Evolutionary conservation across 225 moss, liverwort and hornwort genomes (phyloP), one percentile per base, ranked within the genome.

Genomic region (Marchantia polymorpha): DNA sequence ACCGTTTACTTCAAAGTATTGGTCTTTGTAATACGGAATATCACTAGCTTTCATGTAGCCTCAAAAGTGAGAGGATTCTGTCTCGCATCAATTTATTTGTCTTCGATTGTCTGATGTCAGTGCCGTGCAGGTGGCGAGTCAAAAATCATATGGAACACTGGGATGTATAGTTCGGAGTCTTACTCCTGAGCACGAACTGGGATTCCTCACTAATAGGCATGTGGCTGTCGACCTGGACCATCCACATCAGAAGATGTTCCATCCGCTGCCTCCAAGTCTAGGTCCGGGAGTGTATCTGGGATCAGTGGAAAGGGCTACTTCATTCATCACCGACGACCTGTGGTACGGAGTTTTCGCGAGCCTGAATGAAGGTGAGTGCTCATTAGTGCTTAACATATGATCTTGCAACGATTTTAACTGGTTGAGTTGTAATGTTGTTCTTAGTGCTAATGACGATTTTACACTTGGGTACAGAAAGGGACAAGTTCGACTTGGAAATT

Each of bases 191-290:
- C 39, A 39, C 5, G 69, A 69, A 30, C 61, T 85, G 59, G 84
- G 84, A 26, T 85, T 85, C 65, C 68, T 85, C 49, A 85, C 84
- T 2, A 81, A 85, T 59, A 78, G 84, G 22, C 84, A 85, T 74
- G 84, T 85, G 7, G 84, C 84, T 54, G 84, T 85, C 47, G 84
- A 85, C 74, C 78, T 82, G 2, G 84, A 85, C 11, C 82, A 82
- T 53, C 73, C 84, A 0, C 46, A 78, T 51, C 81, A 85, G 56
- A 82, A 85, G 81, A 85, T 78, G 81, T 85, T 85, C 55, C 84
- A 85, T 76, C 84, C 84, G 2, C 81, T 85, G 29, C 84, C 84
- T 56, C 81, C 81, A 16, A 81, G 73, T 85, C 54, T 81, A 64
- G 84, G 84, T 59, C 84, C 81, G 15, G 84, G 81, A 25, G 77